These are phyloP conservation scores for Leucocoprinus birnbaumii DNA, from an alignment of 768 basidiomycete species.

Conservation along the genomic window DNA sequence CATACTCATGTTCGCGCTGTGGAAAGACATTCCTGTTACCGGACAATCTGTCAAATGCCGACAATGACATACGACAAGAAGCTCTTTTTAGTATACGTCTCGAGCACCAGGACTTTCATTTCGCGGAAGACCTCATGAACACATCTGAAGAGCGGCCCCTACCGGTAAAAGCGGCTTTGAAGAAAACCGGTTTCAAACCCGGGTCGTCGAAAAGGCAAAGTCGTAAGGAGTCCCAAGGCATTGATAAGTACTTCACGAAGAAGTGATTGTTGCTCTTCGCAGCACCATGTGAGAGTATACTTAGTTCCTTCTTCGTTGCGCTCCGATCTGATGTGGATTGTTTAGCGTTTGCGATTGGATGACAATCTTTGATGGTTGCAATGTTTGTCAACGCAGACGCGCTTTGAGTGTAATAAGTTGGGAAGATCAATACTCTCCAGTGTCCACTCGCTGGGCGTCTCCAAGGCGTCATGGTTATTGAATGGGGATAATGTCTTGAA, in stretches of 20 bases:
- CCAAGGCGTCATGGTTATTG: background rate
- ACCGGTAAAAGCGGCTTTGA: constrained; percentile 13
- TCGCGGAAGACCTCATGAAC: constrained; percentile 73
- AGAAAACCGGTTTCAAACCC: constrained; percentile 14
- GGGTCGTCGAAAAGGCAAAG: constrained; percentile 24
- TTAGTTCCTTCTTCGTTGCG: background rate
- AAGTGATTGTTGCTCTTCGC: constrained; percentile 19
- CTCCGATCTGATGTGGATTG: background rate
- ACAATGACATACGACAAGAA: constrained; percentile 28
- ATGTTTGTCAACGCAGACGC: background rate
- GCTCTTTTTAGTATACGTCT: constrained; percentile 41
- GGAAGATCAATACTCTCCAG: too few relatives aligned
- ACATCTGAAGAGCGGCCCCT: constrained; percentile 24
- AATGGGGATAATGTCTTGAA: constrained; percentile 4
- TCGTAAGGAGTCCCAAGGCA: constrained; percentile 29
- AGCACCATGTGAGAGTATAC: background rate
- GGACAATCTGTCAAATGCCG: constrained; percentile 16
- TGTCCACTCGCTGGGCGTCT: background rate
- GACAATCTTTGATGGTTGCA: constrained; percentile 1
- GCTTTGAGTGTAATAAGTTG: background rate
- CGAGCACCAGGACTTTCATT: constrained; percentile 91
- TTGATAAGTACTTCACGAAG: constrained; percentile 37
- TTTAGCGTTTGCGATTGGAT: background rate
- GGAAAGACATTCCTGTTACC: constrained; percentile 39
- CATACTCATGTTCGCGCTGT: constrained; percentile 61